phyloP scores from a whole-genome alignment of 371 early-diverging fungal genomes.

The Haplosporangium sp. region DNA sequence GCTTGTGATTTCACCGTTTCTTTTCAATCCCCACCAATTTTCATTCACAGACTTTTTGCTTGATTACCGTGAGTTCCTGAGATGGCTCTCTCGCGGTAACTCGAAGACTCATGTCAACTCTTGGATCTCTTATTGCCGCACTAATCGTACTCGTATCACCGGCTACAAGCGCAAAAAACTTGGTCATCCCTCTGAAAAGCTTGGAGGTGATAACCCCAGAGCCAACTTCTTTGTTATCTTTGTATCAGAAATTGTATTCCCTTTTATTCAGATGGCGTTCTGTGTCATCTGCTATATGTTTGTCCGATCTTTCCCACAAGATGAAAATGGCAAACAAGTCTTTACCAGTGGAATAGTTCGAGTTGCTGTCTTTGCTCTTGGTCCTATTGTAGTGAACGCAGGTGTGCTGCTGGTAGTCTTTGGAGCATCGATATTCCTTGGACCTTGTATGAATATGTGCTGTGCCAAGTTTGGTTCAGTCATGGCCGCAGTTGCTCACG shows the following conservation, averaged over 20 bases:
- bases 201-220: conserved; percentile 72
- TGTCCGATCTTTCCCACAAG: conserved; percentile 63
- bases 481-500: conserved; percentile 79
- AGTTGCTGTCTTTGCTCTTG: conserved; percentile 73
- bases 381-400: conserved; percentile 80
- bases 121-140: conserved; percentile 84
- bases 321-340: conserved; percentile 41
- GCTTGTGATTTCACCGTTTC: conserved; percentile 79
- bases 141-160: conserved; percentile 79
- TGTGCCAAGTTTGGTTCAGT: conserved; percentile 77
- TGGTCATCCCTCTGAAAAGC: conserved; percentile 66
- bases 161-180: conserved; percentile 83
- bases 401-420: conserved; percentile 77
- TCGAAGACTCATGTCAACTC: conserved; percentile 79
- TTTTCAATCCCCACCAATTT: conserved; percentile 90
- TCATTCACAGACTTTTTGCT: conserved; percentile 78
- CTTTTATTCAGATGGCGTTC: conserved; percentile 74
- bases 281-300: conserved; percentile 76
- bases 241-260: conserved; percentile 79
- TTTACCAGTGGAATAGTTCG: conserved; percentile 67
- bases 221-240: conserved; percentile 78
- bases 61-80: conserved; percentile 84
- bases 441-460: conserved; percentile 72
- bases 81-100: conserved; percentile 87
- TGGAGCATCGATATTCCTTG: conserved; percentile 76